Base-by-base conservation (phyloP, 768 basidiomycete species). In the Leucosporidium yakuticum region DNA sequence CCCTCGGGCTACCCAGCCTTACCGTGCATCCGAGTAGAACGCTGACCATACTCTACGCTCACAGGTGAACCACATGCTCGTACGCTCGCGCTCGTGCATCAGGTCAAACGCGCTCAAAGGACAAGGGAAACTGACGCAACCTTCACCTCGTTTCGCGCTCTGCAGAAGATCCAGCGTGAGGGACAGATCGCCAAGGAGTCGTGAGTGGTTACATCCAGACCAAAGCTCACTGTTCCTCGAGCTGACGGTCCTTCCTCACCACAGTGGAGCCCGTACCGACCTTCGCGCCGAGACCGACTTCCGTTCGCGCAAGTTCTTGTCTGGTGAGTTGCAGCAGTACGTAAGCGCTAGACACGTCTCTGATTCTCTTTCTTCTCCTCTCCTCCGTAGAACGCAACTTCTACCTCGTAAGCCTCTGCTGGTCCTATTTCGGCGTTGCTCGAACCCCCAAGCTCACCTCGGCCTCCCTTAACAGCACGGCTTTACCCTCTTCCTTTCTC, bases 401-500 rank as follows among this genome's bases (percentile, higher is more conserved):
- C 67, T 97, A 97, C 78, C 84, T 97, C 51, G 49, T 50, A 61
- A 29, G 60, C 21, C 69, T 78, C 78, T 25, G 71, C 74, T 53
- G 23, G 5, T 64, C 39, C 39, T 44, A 8, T 8, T 44, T 12
- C 39, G 39, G 39, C 8, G 11, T 44, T 15, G 27, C 25, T n/a
- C 51, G 9, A 50, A 29, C 27, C 32, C 25, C 27, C 50, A 34
- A 5, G 36, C 23, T 23, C 4, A 21, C 25, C 31, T 31, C 63
- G 27, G 27, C 15, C 29, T n/a, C 25, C 27, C n/a, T 34, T 34
- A 65, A 21, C 65, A 63, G 21, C 69, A 71, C 11, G 90, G 90
- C 0, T 93, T 91, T 79, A 91, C 89, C 68, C 83, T 99, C 56
- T 96, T 97, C 87, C 87, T 99, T 27, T 96, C 95, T 14, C 86